These are phyloP conservation scores for Cubamyces sp. DNA, from an alignment of 768 basidiomycete genomes.

Conservation along the genomic window DNA sequence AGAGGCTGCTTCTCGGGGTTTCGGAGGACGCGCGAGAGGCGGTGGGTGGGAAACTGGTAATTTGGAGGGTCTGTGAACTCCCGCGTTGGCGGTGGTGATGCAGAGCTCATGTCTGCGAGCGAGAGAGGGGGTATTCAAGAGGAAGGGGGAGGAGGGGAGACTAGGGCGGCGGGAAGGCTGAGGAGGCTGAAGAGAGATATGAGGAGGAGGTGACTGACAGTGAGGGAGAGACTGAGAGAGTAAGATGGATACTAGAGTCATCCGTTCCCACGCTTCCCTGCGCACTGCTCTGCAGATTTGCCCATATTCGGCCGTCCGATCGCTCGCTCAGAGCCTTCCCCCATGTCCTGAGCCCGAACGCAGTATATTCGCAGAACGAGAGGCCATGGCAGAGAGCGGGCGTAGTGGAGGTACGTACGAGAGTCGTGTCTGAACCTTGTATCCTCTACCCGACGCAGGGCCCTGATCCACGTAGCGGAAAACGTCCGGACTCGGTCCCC, in stretches of 20 bases:
- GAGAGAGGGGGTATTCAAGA: background rate
- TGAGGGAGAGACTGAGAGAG: slow-evolving; percentile 12
- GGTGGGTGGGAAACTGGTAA: slow-evolving; percentile 71
- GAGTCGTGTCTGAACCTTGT: too few relatives aligned
- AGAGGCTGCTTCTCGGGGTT: slow-evolving; percentile 79
- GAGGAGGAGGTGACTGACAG: slow-evolving; percentile 11
- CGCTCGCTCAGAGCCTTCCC: background rate
- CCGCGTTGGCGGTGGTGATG: slow-evolving; percentile 18
- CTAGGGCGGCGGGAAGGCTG: slow-evolving; percentile 3
- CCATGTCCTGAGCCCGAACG: background rate
- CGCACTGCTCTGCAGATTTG: slow-evolving; percentile 2
- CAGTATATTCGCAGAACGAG: background rate
- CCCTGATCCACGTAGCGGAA: slow-evolving; percentile 13
- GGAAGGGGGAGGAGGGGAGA: background rate
- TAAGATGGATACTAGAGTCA: slow-evolving; percentile 29
- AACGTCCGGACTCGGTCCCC: slow-evolving; percentile 3
- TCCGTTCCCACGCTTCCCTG: slow-evolving; percentile 33
- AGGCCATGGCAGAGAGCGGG: background rate
- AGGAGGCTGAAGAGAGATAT: background rate
- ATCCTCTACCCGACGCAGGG: too few relatives aligned
- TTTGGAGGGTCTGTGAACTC: slow-evolving; percentile 65
- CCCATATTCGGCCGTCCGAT: background rate
- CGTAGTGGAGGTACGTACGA: background rate
- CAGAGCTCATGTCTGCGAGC: slow-evolving; percentile 14
- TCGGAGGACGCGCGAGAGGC: slow-evolving; percentile 59